Evolutionary conservation across 2,329 filamentous ascomycete species (phyloP).

Genomic region (Fusarium anguioides): DNA sequence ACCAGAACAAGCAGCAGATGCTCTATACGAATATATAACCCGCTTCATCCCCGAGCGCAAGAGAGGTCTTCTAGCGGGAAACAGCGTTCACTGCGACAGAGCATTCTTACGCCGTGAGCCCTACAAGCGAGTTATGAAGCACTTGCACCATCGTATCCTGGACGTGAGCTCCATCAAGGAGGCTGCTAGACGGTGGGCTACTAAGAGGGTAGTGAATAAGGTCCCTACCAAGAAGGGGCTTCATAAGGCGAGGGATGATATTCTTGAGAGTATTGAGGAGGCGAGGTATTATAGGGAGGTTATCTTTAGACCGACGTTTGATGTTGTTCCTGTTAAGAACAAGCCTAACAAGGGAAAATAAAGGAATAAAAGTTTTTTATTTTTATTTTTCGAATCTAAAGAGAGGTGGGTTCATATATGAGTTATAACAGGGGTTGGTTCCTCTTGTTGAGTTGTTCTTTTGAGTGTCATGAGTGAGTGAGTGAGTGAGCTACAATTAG

Average conservation of each 20-base stretch:
- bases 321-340: slow-evolving; percentile 39
- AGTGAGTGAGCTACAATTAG: slow-evolving; percentile 10
- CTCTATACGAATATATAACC: slow-evolving; percentile 82
- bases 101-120: slow-evolving; percentile 81
- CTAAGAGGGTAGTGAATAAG: slow-evolving; percentile 57
- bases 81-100: slow-evolving; percentile 91
- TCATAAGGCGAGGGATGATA: slow-evolving; percentile 89
- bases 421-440: background rate
- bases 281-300: slow-evolving; percentile 82
- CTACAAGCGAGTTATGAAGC: slow-evolving; percentile 77
- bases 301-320: slow-evolving; percentile 66
- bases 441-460: background rate
- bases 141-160: slow-evolving; percentile 89
- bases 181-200: slow-evolving; percentile 83
- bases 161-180: slow-evolving; percentile 96
- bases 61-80: slow-evolving; percentile 84
- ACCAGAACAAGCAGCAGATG: slow-evolving; percentile 75
- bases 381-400: too few relatives aligned
- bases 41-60: slow-evolving; percentile 73
- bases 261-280: slow-evolving; percentile 94
- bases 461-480: slow-evolving; percentile 9
- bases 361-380: background rate
- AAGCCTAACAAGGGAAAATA: slow-evolving; percentile 18
- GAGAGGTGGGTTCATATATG: slow-evolving; percentile 8
- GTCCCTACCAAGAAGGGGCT: slow-evolving; percentile 78